These are phyloP conservation scores for Nitzschia putrida DNA, from an alignment of 108 stramenopile species.

Conservation along the genomic window DNA sequence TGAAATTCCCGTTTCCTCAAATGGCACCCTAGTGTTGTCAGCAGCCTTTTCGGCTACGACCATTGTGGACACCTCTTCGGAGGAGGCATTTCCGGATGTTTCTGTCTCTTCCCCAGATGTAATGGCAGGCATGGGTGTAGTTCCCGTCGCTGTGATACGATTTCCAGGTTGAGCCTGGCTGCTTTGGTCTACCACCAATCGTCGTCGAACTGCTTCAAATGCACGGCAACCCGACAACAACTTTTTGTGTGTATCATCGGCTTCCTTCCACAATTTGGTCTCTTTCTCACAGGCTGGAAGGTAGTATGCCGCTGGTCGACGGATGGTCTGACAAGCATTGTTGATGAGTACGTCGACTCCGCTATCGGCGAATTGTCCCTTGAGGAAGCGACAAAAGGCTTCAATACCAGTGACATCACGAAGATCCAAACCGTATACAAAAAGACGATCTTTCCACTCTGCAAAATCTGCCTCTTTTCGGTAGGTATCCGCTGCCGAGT, in stretches of 20 bases:
- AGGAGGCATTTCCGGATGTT: background rate
- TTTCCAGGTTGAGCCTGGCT: background rate
- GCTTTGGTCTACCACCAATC: slow-evolving; percentile 46
- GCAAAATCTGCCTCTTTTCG: slow-evolving; percentile 67
- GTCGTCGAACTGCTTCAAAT: slow-evolving; percentile 66
- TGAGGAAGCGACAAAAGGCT: slow-evolving; percentile 77
- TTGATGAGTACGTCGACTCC: slow-evolving; percentile 89
- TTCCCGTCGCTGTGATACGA: background rate
- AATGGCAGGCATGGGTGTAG: background rate
- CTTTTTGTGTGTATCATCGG: slow-evolving; percentile 57
- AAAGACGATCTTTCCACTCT: slow-evolving; percentile 56
- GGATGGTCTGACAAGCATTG: slow-evolving; percentile 93
- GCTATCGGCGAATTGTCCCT: slow-evolving; percentile 45
- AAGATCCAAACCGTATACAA: slow-evolving; percentile 81
- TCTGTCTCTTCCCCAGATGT: background rate
- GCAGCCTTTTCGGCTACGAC: slow-evolving; percentile 13
- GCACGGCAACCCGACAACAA: slow-evolving; percentile 64
- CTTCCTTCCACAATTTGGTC: slow-evolving; percentile 57
- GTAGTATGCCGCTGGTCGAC: slow-evolving; percentile 84
- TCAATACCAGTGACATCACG: slow-evolving; percentile 85
- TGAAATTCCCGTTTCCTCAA: slow-evolving; percentile 74
- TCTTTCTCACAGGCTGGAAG: slow-evolving; percentile 71
- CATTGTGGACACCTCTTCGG: slow-evolving; percentile 1
- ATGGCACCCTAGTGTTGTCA: slow-evolving; percentile 39
- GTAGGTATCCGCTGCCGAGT: slow-evolving; percentile 65